Evolutionary conservation across 306 rosid genomes (phyloP).

Genomic region (Vachellia collinsii): DNA sequence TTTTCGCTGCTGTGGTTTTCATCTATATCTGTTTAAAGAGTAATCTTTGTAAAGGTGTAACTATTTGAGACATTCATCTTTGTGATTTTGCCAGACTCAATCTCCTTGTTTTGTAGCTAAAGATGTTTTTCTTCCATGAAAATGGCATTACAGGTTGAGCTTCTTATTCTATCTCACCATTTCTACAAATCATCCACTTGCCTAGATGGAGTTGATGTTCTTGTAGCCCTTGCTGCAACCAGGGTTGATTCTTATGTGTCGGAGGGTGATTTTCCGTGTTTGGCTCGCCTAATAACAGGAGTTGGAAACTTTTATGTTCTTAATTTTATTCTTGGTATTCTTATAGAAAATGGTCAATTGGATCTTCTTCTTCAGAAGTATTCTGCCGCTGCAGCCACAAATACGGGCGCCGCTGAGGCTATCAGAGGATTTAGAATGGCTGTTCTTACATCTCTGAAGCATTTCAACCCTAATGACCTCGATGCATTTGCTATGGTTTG

Average conservation of each 20-base stretch:
- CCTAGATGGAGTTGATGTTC: conserved; percentile 99
- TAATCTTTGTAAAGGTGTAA: conserved; percentile 15
- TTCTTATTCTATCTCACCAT: conserved; percentile 93
- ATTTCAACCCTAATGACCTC: conserved; percentile 88
- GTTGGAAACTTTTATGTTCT: conserved; percentile 95
- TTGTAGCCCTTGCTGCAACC: conserved; percentile 96
- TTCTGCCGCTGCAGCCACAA: conserved; percentile 87
- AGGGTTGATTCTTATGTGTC: conserved; percentile 91
- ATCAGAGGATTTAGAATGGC: conserved; percentile 96
- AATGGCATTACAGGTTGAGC: conserved; percentile 83
- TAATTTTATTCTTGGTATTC: conserved; percentile 94
- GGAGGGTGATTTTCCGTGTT: conserved; percentile 96
- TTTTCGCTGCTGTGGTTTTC: conserved; percentile 20
- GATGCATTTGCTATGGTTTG: conserved; percentile 98
- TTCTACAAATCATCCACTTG: conserved; percentile 97
- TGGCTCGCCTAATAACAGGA: conserved; percentile 97
- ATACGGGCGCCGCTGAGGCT: conserved; percentile 81
- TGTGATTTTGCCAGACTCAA: conserved; percentile 21
- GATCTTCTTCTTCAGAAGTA: conserved; percentile 97
- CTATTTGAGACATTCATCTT: conserved; percentile 6
- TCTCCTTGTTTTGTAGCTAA: conserved; percentile 33
- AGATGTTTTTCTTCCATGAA: conserved; percentile 24
- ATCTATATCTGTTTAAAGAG: conserved; percentile 7
- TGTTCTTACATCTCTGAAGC: conserved; percentile 96
- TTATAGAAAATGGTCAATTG: conserved; percentile 92